A percentile compares a stretch with the other conserved stretches of the same genome.
These are phyloP conservation scores for Tulasnella sp. DNA, from an alignment of 768 basidiomycete genomes.

Conservation along the genomic window DNA sequence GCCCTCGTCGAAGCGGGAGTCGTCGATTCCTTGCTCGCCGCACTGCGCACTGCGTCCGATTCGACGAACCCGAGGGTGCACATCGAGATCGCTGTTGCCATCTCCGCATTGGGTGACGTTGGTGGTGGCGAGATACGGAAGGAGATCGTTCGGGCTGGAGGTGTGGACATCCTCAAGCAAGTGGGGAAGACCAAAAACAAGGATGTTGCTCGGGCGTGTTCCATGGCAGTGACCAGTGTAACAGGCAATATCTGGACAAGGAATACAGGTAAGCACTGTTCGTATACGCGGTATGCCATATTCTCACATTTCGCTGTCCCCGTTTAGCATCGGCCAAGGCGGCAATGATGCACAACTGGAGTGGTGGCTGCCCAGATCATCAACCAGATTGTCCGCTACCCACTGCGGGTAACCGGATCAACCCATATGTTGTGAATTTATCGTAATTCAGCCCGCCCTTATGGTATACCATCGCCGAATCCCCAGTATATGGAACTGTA, in stretches of 20 bases:
- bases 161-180: slow-evolving; percentile 28
- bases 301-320: neutral
- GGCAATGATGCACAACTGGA: slow-evolving; percentile 29
- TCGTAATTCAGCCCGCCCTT: no score
- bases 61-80: slow-evolving; percentile 23
- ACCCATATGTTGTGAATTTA: neutral
- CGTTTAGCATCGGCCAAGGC: slow-evolving; percentile 26
- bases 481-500: no score
- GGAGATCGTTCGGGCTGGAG: slow-evolving; percentile 29
- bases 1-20: slow-evolving; percentile 29
- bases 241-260: slow-evolving; percentile 30
- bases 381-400: slow-evolving; percentile 16
- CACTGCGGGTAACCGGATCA: neutral
- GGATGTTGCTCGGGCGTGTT: slow-evolving; percentile 24
- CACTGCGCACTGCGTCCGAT: slow-evolving; percentile 27
- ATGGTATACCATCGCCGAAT: no score
- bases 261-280: slow-evolving; percentile 22
- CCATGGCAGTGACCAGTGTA: slow-evolving; percentile 25
- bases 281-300: neutral
- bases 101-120: slow-evolving; percentile 24
- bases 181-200: slow-evolving; percentile 14
- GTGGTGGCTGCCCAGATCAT: slow-evolving; percentile 26
- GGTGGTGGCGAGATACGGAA: slow-evolving; percentile 28
- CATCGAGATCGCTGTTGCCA: slow-evolving; percentile 25
- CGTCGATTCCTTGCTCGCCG: slow-evolving; percentile 27